Base-by-base conservation (phyloP, 306 rosid genomes). In the Castanea mollissima region DNA sequence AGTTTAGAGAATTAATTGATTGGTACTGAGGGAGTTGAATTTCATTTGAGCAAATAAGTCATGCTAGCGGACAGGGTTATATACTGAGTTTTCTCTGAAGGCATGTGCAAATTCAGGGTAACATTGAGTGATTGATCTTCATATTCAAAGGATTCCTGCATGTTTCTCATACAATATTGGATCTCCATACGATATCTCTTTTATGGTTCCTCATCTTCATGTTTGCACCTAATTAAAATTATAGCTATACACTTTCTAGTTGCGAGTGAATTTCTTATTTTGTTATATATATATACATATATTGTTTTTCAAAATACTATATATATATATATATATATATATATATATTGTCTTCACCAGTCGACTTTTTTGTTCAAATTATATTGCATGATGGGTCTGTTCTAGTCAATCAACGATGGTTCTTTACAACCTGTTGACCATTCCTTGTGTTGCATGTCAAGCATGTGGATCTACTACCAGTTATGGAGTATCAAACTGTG, bases 401-500 rank as follows among this genome's bases (percentile, higher is more conserved):
- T 34, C 8, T 75, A 49, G 75, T 57, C 68, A 32, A 62, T 49
- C 5, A 23, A 29, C 41, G 32, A 74, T 83, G 74, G 69, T 71
- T 78, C 60, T 60, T 57, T 11, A 54, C 44, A 74, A 74, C 77
- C 78, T 76, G 10, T 63, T 75, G 57, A 52, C 56, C 71, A 46
- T 81, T 80, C 19, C 55, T 75, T 83, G 49, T 55, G 20, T 76
- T 74, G 71, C 38, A 11, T 84, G 79, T 70, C 70, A 19, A 80
- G 52, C 77, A 34, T 88, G 67, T 92, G 92, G 91, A 83, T 89
- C 88, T 85, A 83, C 87, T 84, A 69, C 80, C 80, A 19, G 54
- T 86, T 92, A 69, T 85, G 67, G 86, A 82, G 89, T 89, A 79
- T 80, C 86, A 74, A 83, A 85, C 85, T 76, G 86, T 83, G 86